Evolutionary conservation across 768 basidiomycete species (phyloP).

Genomic region (Agaricus subrufescens): DNA sequence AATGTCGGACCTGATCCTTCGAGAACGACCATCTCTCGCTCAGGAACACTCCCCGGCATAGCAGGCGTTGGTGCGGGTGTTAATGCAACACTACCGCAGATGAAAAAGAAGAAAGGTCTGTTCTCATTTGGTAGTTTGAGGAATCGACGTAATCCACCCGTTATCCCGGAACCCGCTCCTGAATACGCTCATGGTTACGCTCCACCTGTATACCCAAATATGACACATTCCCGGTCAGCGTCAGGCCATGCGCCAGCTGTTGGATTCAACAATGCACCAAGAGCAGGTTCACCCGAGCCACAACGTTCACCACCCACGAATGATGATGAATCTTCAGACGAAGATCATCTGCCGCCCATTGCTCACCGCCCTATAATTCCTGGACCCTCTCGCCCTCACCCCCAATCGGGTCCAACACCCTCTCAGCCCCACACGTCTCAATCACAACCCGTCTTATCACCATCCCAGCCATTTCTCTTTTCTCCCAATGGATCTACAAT

Average conservation of each 20-base stretch:
- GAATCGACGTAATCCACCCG: neutral
- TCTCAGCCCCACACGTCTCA: neutral
- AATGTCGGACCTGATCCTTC: neutral
- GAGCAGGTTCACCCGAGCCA: neutral
- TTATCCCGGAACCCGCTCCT: neutral
- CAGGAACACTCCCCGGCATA: constrained; percentile 5
- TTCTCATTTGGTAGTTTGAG: constrained; percentile 4
- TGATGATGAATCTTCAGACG: constrained; percentile 2
- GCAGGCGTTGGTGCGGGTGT: constrained; percentile 9
- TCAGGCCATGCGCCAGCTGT: neutral
- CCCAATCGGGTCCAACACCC: constrained; percentile 9
- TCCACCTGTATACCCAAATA: constrained; percentile 6
- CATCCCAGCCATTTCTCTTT: neutral
- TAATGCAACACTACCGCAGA: neutral
- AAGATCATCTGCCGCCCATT: neutral
- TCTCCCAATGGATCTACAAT: constrained; percentile 15
- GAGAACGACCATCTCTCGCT: neutral
- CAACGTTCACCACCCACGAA: constrained; percentile 13
- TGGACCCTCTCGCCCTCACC: neutral
- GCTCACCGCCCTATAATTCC: neutral
- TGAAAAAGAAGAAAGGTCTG: constrained; percentile 4
- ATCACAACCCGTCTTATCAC: neutral
- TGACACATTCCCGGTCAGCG: neutral
- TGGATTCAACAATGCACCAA: neutral
- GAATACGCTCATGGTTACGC: neutral